phyloP scores from a whole-genome alignment of 306 rosid genomes.

The Fragaria nilgerrensis region DNA sequence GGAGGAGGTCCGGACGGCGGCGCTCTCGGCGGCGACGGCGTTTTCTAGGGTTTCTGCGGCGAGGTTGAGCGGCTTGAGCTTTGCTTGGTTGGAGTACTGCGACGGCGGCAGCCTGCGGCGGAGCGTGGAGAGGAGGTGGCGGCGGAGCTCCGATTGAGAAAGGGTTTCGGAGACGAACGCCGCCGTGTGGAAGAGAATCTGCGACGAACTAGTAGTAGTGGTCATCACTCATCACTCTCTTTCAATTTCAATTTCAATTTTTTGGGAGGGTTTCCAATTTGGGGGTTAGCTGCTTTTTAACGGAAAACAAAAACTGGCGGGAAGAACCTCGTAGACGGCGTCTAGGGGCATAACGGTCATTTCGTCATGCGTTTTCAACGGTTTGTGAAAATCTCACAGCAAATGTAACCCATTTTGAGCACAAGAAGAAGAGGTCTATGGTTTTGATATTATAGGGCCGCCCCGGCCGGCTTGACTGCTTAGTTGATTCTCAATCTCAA shows the following conservation, averaged over 20 bases:
- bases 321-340: conserved; percentile 6
- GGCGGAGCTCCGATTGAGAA: conserved; percentile 51
- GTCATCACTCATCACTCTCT: conserved; percentile 8
- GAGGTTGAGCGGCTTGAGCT: conserved; percentile 47
- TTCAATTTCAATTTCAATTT: not conserved
- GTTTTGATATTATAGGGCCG: conserved; percentile 11
- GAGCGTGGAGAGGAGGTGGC: conserved; percentile 40
- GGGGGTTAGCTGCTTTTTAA: conserved; percentile 19
- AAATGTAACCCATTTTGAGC: not conserved
- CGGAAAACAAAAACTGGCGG: conserved; percentile 29
- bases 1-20: conserved; percentile 46
- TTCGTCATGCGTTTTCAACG: not conserved
- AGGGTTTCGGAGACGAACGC: conserved; percentile 46
- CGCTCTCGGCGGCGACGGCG: conserved; percentile 42
- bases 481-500: not conserved
- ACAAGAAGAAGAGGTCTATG: not conserved
- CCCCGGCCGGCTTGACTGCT: conserved; percentile 22
- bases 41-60: conserved; percentile 57
- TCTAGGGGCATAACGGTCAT: not conserved
- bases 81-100: conserved; percentile 19
- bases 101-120: conserved; percentile 9
- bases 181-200: conserved; percentile 51
- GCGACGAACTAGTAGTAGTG: conserved; percentile 38
- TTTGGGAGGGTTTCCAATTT: not conserved
- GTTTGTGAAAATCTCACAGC: conserved; percentile 2